A percentile compares a stretch with the other conserved stretches of the same genome.
Conservation (phyloP, 2,329 filamentous ascomycete genomes). For the Fusarium brevicatenulatum region DNA sequence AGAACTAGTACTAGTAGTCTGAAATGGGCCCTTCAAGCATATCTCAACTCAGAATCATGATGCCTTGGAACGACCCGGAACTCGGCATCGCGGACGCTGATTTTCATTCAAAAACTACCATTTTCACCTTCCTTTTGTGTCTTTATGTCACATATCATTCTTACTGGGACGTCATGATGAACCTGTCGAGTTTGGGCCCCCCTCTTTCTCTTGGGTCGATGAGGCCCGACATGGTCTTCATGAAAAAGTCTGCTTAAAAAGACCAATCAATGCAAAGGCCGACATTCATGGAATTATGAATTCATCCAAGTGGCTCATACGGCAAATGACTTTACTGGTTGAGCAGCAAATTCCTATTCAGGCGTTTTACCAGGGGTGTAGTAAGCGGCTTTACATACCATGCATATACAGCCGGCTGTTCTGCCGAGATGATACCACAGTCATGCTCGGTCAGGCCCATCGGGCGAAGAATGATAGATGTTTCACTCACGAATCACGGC, state of each 20-base stretch:
- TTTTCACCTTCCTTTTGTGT: background rate
- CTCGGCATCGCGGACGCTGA: background rate
- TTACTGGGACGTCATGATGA: background rate
- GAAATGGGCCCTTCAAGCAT: background rate
- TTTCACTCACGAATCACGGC: background rate
- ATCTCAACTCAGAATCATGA: background rate
- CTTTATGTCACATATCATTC: background rate
- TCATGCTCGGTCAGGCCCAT: too few relatives aligned
- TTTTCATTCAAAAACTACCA: too few relatives aligned
- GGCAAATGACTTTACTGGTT: background rate
- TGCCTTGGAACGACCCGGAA: too few relatives aligned
- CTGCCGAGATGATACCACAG: background rate
- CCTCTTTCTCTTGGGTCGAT: background rate
- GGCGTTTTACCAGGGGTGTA: background rate
- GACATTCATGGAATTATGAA: rapidly evolving
- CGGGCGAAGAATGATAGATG: too few relatives aligned
- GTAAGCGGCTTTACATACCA: background rate
- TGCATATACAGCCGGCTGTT: background rate
- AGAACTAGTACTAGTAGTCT: too few relatives aligned
- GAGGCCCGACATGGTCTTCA: background rate
- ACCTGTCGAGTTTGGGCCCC: rapidly evolving
- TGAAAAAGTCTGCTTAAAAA: rapidly evolving
- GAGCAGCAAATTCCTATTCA: background rate
- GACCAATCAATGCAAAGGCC: background rate
- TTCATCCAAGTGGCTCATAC: rapidly evolving